Conservation (phyloP, 2,329 filamentous ascomycete species). For the Cytospora mali region DNA sequence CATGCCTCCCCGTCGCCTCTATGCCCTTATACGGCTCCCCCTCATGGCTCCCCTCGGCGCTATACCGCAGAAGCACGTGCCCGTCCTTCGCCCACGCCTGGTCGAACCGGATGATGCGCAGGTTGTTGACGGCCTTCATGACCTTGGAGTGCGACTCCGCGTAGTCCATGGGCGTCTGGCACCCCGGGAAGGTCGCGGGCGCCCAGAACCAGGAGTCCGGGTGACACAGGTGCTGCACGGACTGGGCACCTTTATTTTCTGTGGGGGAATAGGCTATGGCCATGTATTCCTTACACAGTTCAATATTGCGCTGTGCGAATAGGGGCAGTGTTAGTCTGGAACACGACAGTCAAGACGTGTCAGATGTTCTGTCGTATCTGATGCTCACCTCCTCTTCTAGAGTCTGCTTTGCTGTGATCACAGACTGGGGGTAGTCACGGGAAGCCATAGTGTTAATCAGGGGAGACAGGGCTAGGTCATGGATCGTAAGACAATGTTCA, state of each 20-base stretch:
- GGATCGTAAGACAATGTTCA: neutral
- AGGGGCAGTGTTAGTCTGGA: neutral
- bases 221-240: constrained; percentile 25
- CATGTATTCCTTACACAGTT: constrained; percentile 26
- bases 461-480: neutral
- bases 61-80: constrained; percentile 33
- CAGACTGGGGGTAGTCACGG: constrained; percentile 17
- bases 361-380: neutral
- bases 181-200: constrained; percentile 26
- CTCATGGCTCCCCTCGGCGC: constrained; percentile 31
- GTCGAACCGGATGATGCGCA: constrained; percentile 32
- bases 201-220: constrained; percentile 26
- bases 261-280: constrained; percentile 23
- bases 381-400: constrained; percentile 22
- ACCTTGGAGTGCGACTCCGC: constrained; percentile 32
- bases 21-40: constrained; percentile 34
- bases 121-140: constrained; percentile 32
- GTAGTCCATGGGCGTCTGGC: constrained; percentile 28
- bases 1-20: constrained; percentile 28
- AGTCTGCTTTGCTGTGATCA: constrained; percentile 20
- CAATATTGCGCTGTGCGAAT: constrained; percentile 21
- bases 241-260: constrained; percentile 22
- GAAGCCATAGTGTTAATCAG: constrained; percentile 11
- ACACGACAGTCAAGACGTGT: neutral
- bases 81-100: constrained; percentile 33